Evolutionary conservation across 2,329 filamentous ascomycete genomes (phyloP), one percentile per base, ranked within the genome.

Genomic region (Arthrobotrys musiformis): DNA sequence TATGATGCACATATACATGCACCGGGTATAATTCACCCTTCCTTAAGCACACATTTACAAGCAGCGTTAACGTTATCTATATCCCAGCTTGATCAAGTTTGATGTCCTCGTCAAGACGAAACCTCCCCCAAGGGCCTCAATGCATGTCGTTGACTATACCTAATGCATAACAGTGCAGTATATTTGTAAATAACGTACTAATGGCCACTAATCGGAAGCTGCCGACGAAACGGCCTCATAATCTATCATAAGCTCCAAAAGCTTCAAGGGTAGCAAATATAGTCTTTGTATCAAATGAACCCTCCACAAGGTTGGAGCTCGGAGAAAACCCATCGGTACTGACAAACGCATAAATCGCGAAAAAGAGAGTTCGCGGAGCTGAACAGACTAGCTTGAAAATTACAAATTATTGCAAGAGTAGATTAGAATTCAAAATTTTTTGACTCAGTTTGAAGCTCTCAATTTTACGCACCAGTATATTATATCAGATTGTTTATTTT

Each of bases 391-490:
- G n/a, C 56, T 48, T 48, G 13, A 22, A 28, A 46, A 30, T 56
- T 28, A 56, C 44, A 50, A 62, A 70, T 62, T 3, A 42, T 42
- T 11, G n/a, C n/a, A n/a, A n/a, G n/a, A n/a, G n/a, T n/a, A n/a
- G n/a, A n/a, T n/a, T n/a, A n/a, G n/a, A n/a, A n/a, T n/a, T n/a
- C n/a, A n/a, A 24, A 9, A 64, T 72, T 24, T 17, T 26, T 48
- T 72, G 68, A 72, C 68, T 72, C 68, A 72, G 68, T 72, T 64
- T 72, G 68, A 72, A 72, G 68, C 68, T 64, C 68, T 72, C 68
- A 33, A 33, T 50, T 50, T 50, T 28, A 26, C 28, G 19, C n/a
- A 17, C 15, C 15, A 11, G 37, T 11, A 42, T n/a, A n/a, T n/a
- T n/a, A n/a, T n/a, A n/a, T n/a, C n/a, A n/a, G n/a, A n/a, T n/a